phyloP scores from a whole-genome alignment of 2,329 filamentous ascomycete species.

The Talaromyces verruculosus region DNA sequence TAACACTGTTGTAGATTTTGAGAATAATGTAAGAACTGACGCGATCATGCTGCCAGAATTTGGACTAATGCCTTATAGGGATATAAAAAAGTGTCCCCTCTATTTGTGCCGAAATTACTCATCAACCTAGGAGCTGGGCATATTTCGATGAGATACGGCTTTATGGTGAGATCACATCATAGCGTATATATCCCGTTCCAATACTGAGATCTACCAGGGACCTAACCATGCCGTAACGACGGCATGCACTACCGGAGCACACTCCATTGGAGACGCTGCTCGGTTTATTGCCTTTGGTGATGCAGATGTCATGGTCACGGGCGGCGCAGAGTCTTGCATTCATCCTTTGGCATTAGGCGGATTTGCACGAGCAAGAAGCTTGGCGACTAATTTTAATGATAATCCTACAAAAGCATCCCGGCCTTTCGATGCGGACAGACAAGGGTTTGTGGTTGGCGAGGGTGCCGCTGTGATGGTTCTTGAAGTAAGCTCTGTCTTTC shows the following conservation, averaged over 20 bases:
- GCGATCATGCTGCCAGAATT: neutral
- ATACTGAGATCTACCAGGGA: conserved; percentile 53
- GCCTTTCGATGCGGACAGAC: conserved; percentile 77
- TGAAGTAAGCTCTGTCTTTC: conserved; percentile 54
- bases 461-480: conserved; percentile 84
- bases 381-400: conserved; percentile 79
- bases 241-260: conserved; percentile 92
- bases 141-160: conserved; percentile 86
- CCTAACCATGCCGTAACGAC: conserved; percentile 93
- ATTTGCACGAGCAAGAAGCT: conserved; percentile 81
- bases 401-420: conserved; percentile 70
- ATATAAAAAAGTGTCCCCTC: conserved; percentile 86
- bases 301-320: conserved; percentile 94
- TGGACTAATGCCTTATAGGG: conserved; percentile 56
- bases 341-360: conserved; percentile 91
- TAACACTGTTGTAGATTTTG: conserved; percentile 73
- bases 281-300: conserved; percentile 89
- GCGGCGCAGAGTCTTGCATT: conserved; percentile 91
- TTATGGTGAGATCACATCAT: conserved; percentile 52
- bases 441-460: conserved; percentile 90
- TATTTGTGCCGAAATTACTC: conserved; percentile 88
- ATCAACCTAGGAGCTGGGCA: conserved; percentile 96
- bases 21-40: conserved; percentile 62
- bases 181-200: neutral
- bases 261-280: conserved; percentile 92